phyloP scores from a whole-genome alignment of 2,329 filamentous ascomycete genomes.

The Alternaria ventricosa region DNA sequence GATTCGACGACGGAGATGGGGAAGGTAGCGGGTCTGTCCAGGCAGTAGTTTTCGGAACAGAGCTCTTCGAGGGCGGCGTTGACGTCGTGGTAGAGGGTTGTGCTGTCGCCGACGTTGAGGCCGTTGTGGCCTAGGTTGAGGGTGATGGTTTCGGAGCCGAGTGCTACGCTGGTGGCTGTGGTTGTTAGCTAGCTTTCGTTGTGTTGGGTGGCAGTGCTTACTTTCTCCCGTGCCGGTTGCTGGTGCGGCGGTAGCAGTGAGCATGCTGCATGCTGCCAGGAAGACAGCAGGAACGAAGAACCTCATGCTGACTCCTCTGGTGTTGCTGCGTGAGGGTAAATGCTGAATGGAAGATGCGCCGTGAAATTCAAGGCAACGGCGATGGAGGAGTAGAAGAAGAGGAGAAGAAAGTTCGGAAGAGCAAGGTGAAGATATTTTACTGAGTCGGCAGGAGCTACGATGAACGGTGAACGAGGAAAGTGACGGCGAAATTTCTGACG shows the following conservation, averaged over 20 bases:
- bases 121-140: not conserved
- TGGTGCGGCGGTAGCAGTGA: not conserved
- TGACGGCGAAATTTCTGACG: not conserved
- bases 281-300: not conserved
- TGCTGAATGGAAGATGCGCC: not conserved
- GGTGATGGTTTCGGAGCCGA: not conserved
- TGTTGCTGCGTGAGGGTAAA: not conserved
- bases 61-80: not conserved
- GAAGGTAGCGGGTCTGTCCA: not conserved
- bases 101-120: not conserved
- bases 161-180: not conserved
- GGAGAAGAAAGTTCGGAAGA: not conserved
- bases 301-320: not conserved
- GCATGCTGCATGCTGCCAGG: not conserved
- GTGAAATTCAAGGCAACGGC: no score
- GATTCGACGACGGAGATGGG: not conserved
- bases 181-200: not conserved
- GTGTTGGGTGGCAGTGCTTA: not conserved
- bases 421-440: not conserved
- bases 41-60: not conserved
- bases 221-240: not conserved
- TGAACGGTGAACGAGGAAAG: not conserved
- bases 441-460: not conserved
- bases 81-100: not conserved
- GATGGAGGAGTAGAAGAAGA: not conserved